Conservation (phyloP, 345 rosid genomes). For the Gynandropsis gynandra region DNA sequence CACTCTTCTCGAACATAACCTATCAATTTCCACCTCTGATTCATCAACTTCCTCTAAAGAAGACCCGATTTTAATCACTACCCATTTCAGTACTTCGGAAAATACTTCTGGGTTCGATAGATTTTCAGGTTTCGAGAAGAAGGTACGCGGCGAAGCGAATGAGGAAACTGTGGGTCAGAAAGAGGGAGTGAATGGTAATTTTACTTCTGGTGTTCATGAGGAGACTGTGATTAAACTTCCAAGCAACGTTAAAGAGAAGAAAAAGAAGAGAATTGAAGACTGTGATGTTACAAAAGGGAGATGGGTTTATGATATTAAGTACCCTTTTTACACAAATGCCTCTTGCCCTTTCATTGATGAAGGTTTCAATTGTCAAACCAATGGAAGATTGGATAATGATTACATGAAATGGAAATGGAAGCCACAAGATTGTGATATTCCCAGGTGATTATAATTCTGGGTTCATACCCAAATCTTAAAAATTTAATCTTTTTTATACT, state of each 20-base stretch:
- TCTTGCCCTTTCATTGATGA: conserved; percentile 92
- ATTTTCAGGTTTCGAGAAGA: conserved; percentile 24
- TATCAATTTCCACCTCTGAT: conserved; percentile 23
- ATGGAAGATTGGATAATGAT: conserved; percentile 61
- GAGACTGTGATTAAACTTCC: conserved; percentile 30
- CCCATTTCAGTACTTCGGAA: conserved; percentile 26
- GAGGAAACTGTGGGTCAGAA: conserved; percentile 20
- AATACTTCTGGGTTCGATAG: conserved; percentile 40
- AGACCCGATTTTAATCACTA: conserved; percentile 29
- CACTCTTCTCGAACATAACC: conserved; percentile 14
- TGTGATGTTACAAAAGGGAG: conserved; percentile 69
- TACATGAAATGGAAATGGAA: conserved; percentile 91
- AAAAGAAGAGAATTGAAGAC: conserved; percentile 23
- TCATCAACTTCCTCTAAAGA: conserved; percentile 23
- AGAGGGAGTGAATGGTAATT: conserved; percentile 14
- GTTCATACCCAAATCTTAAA: not conserved
- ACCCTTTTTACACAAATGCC: conserved; percentile 59
- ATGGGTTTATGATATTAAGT: conserved; percentile 74
- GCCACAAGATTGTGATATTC: conserved; percentile 60
- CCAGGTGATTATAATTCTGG: conserved; percentile 41
- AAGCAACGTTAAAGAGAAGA: conserved; percentile 27
- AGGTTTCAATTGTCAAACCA: conserved; percentile 75
- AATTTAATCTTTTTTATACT: not conserved
- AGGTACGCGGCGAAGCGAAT: no score
- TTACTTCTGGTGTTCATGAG: conserved; percentile 19